Percentiles rank a stretch among this genome's conserved stretches.
Evolutionary conservation across 208 protist genomes (phyloP).

Genomic region (Wallacemonas sp.): DNA sequence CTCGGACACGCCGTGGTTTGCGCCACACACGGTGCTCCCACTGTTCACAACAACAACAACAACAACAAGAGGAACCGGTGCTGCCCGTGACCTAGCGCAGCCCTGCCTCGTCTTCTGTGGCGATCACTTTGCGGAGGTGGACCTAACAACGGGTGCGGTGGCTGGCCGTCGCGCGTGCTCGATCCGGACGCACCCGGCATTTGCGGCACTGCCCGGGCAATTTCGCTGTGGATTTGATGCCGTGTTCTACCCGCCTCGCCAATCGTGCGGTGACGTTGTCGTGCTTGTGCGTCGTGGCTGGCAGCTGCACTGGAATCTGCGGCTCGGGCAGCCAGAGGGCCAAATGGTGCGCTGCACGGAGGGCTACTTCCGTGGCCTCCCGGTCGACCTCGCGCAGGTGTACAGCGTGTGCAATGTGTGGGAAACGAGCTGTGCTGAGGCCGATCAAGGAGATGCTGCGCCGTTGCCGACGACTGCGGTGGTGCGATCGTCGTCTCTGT

Average conservation of each 20-base stretch:
- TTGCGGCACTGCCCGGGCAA: constrained; percentile 49
- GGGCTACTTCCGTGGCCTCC: constrained; percentile 34
- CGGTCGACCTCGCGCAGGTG: constrained; percentile 34
- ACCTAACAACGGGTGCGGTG: constrained; percentile 21
- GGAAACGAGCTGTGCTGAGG: too few relatives aligned
- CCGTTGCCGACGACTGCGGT: too few relatives aligned
- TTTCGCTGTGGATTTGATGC: constrained; percentile 65
- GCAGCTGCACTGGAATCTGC: constrained; percentile 65
- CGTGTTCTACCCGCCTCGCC: constrained; percentile 55
- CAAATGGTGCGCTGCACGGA: constrained; percentile 19
- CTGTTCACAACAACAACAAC: constrained; percentile 17
- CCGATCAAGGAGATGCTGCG: too few relatives aligned
- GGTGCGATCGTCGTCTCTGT: neutral
- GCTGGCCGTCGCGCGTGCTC: constrained; percentile 16
- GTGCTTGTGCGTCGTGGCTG: constrained; percentile 44
- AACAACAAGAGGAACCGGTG: too few relatives aligned
- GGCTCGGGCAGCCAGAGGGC: constrained; percentile 6
- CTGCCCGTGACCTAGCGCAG: too few relatives aligned
- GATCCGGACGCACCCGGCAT: constrained; percentile 36
- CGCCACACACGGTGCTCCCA: constrained; percentile 47
- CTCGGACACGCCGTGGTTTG: constrained; percentile 26
- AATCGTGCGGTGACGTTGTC: constrained; percentile 28
- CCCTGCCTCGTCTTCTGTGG: constrained; percentile 61
- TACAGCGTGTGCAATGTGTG: constrained; percentile 54
- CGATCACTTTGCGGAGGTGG: constrained; percentile 46